Conservation (phyloP, 2,329 filamentous ascomycete species). For the Colletotrichum gigasporum region DNA sequence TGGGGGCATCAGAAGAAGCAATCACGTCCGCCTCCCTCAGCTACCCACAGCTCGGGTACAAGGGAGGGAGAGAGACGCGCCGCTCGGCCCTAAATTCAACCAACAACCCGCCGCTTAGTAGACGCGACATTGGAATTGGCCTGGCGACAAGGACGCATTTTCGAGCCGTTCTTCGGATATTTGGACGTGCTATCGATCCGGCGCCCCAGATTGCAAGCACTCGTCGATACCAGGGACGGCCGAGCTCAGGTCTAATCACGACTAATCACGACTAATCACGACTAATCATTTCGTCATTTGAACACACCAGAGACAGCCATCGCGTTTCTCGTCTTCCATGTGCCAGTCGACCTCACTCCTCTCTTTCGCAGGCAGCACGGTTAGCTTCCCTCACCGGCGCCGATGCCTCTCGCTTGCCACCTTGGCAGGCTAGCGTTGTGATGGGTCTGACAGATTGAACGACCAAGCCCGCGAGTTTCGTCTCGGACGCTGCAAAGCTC, state of each 20-base stretch:
- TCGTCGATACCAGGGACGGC: background rate
- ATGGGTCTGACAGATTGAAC: background rate
- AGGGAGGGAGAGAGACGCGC: background rate
- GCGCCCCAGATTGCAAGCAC: background rate
- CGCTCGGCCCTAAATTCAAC: background rate
- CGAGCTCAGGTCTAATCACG: conserved; percentile 12
- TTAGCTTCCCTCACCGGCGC: background rate
- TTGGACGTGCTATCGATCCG: background rate
- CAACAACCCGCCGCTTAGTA: background rate
- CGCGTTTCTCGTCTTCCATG: background rate
- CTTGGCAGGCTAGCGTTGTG: background rate
- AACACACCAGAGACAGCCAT: background rate
- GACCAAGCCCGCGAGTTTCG: background rate
- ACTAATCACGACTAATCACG: no score
- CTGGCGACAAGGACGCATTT: background rate
- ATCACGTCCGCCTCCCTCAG: background rate
- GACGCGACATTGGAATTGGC: no score
- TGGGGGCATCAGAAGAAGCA: background rate
- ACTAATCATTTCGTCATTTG: background rate
- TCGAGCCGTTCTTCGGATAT: background rate
- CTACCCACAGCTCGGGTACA: background rate
- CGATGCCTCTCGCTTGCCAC: background rate
- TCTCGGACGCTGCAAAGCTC: background rate
- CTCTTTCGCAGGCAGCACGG: background rate
- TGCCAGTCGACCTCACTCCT: background rate